Base-by-base conservation (phyloP, 2,329 filamentous ascomycete species). In the Fusarium solani-melongenae region DNA sequence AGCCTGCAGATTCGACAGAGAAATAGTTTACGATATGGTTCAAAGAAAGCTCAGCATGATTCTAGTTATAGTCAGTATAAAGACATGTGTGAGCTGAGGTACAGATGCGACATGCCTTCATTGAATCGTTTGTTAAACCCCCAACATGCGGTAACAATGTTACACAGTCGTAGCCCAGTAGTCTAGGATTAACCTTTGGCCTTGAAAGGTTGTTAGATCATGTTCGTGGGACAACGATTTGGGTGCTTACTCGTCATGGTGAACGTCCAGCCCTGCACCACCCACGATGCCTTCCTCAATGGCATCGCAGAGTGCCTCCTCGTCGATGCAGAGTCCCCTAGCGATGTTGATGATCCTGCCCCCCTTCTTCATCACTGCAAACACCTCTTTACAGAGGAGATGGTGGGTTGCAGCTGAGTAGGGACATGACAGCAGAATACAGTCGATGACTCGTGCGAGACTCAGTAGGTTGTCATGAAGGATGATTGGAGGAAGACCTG, bases 181-280 rank as follows among this genome's bases (percentile, higher is more conserved):
- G 8, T 46, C 41, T 24, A 10, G 22, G 41, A 17, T 46, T 46
- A 1, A 46, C 41, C 4, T 24, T 46, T 6, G 41, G 41, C 41
- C 41, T 46, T 24, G 20, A 24, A 24, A 24, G 4, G 4, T 24
- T 24, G 22, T 46, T 46, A 46, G 22, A 24, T 24, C 8, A 17
- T 6, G 22, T 3, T 24, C 14, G 0, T 0, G 9, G 6, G 22
- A 22, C 1, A 17, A 8, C 14, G 14, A 2, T 1, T 24, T 46
- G 2, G 22, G 14, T 17, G 22, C 41, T 46, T 24, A 46, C 41
- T 46, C 41, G 14, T 46, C 41, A 14, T 46, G 41, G 4, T 46
- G 41, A 6, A 46, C 41, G 22, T 46, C 41, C 5, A 46, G 22
- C 7, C 41, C 41, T 2, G 41, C 41, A 8, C 41, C 41, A 4